Base-by-base conservation (phyloP, 2,329 filamentous ascomycete species). In the Alternaria ethzedia region DNA sequence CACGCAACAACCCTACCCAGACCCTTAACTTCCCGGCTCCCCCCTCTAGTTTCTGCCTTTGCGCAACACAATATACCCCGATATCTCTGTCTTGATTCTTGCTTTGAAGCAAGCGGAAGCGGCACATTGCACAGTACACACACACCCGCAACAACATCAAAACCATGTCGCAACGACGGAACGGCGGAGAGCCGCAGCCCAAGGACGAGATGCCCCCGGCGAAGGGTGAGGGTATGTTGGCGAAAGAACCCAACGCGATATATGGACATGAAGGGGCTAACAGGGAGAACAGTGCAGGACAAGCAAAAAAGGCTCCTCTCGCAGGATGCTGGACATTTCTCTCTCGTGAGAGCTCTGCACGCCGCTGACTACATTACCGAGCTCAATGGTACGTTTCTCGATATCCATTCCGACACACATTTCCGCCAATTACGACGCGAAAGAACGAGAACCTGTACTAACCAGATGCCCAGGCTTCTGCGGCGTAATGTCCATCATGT, bases 401-500 rank as follows among this genome's bases (percentile, higher is more conserved):
- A 54, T 17, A 12, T 30, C 20, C 45, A 32, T 49, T 12, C 13
- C 23, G 25, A 9, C 21, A 23, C 8, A 5, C 36, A 17, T 41
- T 17, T 41, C 36, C 9, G n/a, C 36, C n/a, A 11, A 5, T 41
- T 6, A 41, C 36, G 3, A 17, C 36, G 36, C 36, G 36, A 41
- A 41, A 11, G n/a, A 17, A 17, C 8, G 36, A 17, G 36, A 41
- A 10, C 36, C 36, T 17, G 12, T 25, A 54, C 54, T 64, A 36
- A 64, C 30, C 43, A 15, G 15, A 20, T n/a, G 4, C 30, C 47
- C 63, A 90, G 91, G 92, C 69, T 91, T 94, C 81, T 96, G 93
- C 82, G 93, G 93, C 69, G 89, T 97, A 80, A 95, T 97, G 91
- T 97, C 95, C 78, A 88, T 99, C 77, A 94, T 98, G 83, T 94